Conservation (phyloP, 352 stramenopile genomes). For the Phytophthora citrophthora region DNA sequence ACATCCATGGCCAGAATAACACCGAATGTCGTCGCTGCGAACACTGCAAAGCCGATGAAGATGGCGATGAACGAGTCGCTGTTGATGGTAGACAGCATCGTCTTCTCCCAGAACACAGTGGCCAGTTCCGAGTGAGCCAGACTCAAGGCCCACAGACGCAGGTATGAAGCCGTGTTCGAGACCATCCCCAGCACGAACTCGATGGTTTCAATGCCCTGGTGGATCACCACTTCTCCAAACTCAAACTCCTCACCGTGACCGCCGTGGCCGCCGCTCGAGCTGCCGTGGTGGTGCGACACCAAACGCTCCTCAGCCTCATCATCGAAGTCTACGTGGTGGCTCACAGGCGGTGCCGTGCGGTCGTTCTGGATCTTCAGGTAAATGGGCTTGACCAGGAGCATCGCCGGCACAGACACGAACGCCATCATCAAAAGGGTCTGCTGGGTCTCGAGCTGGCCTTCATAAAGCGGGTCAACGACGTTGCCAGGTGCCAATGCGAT, state of each 20-base stretch:
- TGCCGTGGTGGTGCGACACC: slow-evolving; percentile 50
- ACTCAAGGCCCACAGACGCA: slow-evolving; percentile 99
- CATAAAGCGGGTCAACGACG: slow-evolving; percentile 96
- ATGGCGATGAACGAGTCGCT: slow-evolving; percentile 97
- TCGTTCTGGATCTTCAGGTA: slow-evolving; percentile 86
- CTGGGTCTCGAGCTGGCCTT: slow-evolving; percentile 90
- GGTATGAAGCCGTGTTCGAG: slow-evolving; percentile 99
- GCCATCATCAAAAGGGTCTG: slow-evolving; percentile 94
- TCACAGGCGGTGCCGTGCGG: slow-evolving; percentile 55
- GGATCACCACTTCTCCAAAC: slow-evolving; percentile 98
- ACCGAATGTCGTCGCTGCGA: slow-evolving; percentile 95
- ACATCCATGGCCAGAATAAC: slow-evolving; percentile 99
- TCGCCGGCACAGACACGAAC: slow-evolving; percentile 95
- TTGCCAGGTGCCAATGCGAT: slow-evolving; percentile 95
- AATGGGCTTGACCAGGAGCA: slow-evolving; percentile 97
- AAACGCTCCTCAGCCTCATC: slow-evolving; percentile 76
- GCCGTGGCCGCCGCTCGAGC: slow-evolving; percentile 44
- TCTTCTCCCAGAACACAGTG: slow-evolving; percentile 98
- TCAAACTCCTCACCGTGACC: slow-evolving; percentile 87
- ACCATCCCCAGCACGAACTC: slow-evolving; percentile 99
- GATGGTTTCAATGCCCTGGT: slow-evolving; percentile 99
- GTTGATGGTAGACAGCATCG: slow-evolving; percentile 97
- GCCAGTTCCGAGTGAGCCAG: slow-evolving; percentile 96
- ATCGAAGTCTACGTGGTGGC: slow-evolving; percentile 80
- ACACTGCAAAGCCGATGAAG: slow-evolving; percentile 95